Base-by-base conservation (phyloP, 1,284 basidiomycete genomes). In the Ustilago tritici region DNA sequence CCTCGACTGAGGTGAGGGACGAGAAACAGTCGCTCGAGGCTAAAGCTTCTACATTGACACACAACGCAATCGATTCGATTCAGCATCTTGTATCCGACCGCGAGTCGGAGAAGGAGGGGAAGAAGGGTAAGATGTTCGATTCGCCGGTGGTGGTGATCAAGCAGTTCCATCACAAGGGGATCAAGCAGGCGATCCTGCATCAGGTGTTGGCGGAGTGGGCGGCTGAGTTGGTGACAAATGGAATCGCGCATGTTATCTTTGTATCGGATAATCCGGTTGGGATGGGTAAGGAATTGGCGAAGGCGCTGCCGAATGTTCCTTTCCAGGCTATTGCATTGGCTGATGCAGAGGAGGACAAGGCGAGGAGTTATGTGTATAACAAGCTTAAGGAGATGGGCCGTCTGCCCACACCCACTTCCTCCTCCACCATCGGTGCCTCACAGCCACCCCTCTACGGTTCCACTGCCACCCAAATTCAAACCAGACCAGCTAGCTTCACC, bases 161-260 rank as follows among this genome's bases (percentile, higher is more conserved):
- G 53, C 70, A 79, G 65, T 84, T 82, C 79, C 80, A 81, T 49
- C 81, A 80, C 69, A 82, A 82, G 61, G 79, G 79, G 11, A 71
- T 84, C 75, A 90, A 90, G 67, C 89, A 89, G 78, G 91, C 93
- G 49, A 92, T 94, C 50, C 82, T 98, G 23, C 90, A 93, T 85
- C 89, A 89, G 50, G 92, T 92, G 2, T 87, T 99, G 23, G 90
- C 93, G 1, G 91, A 92, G 66, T 99, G 96, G 96, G 92, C 91
- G 4, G 93, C 94, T 0, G 89, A 89, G 14, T 58, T 84, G n/a
- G 79, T 80, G 23, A 72, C 74, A 17, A 73, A 59, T 6, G 70
- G 91, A 91, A 89, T 94, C 62, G 96, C 96, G 0, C 96, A 99
- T 86, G 95, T 98, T 47, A 89, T 99, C 55, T 91, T 98, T 52